Conservation (phyloP, 2,329 filamentous ascomycete species). For the Dryadomyces quercivorus region DNA sequence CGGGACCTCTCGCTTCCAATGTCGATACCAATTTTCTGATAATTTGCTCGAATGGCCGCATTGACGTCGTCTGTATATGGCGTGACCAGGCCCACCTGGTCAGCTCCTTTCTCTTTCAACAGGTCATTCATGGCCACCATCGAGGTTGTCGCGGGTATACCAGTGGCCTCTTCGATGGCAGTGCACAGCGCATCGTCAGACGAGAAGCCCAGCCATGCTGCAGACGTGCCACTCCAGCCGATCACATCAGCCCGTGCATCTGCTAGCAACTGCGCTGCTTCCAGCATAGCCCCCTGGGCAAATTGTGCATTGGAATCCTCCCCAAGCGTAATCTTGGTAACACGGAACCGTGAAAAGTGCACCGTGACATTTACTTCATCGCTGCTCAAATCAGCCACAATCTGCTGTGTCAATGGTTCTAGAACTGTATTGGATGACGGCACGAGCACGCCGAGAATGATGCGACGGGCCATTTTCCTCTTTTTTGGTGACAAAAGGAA, state of each 20-base stretch:
- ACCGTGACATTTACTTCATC: constrained; percentile 17
- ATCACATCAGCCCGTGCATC: constrained; percentile 25
- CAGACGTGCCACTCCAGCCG: constrained; percentile 25
- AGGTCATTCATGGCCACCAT: constrained; percentile 23
- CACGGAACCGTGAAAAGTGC: constrained; percentile 29
- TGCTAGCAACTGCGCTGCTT: constrained; percentile 21
- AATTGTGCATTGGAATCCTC: constrained; percentile 20
- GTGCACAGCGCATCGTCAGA: constrained; percentile 25
- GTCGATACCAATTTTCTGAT: constrained; percentile 19
- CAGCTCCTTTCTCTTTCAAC: background rate
- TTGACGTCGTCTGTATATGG: constrained; percentile 29
- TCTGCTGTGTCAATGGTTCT: constrained; percentile 26
- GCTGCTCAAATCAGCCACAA: constrained; percentile 18
- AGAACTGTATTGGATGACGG: constrained; percentile 31
- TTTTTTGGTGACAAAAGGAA: too few species aligned
- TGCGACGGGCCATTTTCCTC: background rate
- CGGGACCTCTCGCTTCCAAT: constrained; percentile 17
- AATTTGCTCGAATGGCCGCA: constrained; percentile 22
- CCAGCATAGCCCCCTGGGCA: constrained; percentile 15
- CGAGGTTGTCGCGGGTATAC: constrained; percentile 27
- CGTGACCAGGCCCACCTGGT: constrained; percentile 22
- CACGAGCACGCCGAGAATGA: constrained; percentile 25
- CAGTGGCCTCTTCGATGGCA: constrained; percentile 22
- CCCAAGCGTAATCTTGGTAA: constrained; percentile 24
- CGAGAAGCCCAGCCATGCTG: constrained; percentile 27